phyloP scores from a whole-genome alignment of 768 basidiomycete genomes.

The Hebeloma cylindrosporum region DNA sequence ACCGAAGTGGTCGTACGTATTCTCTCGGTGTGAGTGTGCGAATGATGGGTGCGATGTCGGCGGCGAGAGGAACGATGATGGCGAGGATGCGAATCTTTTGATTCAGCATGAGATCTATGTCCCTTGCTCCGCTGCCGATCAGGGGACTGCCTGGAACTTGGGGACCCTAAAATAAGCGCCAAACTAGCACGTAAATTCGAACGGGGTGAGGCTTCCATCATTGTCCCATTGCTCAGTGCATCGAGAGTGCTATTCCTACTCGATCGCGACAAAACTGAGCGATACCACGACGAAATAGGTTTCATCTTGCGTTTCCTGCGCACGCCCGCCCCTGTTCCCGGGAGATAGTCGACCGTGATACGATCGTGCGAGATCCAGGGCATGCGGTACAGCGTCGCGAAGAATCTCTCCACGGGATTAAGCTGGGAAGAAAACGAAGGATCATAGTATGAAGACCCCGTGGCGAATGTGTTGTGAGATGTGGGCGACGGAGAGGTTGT shows the following conservation, averaged over 20 bases:
- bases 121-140: constrained; percentile 15
- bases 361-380: constrained; percentile 48
- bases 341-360: constrained; percentile 47
- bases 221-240: constrained; percentile 31
- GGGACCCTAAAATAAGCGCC: constrained; percentile 19
- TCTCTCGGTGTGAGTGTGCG: constrained; percentile 13
- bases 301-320: constrained; percentile 21
- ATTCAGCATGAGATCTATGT: constrained; percentile 24
- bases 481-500: constrained; percentile 24
- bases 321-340: constrained; percentile 28
- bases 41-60: constrained; percentile 15
- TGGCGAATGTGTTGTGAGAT: constrained; percentile 15
- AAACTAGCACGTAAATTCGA: constrained; percentile 24
- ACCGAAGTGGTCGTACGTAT: constrained; percentile 7
- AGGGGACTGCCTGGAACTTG: constrained; percentile 13
- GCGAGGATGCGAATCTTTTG: no score
- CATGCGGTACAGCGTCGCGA: constrained; percentile 39
- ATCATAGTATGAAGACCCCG: constrained; percentile 28
- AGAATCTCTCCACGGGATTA: constrained; percentile 42
- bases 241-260: constrained; percentile 30
- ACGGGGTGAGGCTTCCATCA: constrained; percentile 15
- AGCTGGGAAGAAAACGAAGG: constrained; percentile 39
- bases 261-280: constrained; percentile 21
- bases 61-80: constrained; percentile 25
- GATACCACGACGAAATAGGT: constrained; percentile 37